Conservation (phyloP, 345 rosid species). For the Dipteronia sinensis region DNA sequence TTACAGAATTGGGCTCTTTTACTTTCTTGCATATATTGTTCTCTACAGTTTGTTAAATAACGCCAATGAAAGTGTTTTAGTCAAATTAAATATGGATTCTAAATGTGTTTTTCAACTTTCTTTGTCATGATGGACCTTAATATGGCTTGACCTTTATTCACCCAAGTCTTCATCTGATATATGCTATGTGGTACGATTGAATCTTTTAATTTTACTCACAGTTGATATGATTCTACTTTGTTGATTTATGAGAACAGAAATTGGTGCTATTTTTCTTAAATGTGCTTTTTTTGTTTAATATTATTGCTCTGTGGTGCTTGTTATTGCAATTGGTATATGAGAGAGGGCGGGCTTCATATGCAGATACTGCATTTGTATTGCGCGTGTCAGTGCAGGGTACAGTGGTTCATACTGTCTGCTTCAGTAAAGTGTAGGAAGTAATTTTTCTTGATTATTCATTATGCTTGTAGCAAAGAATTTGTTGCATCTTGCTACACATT, state of each 20-base stretch:
- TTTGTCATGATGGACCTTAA: background rate
- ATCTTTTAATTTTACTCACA: background rate
- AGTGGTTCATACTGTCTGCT: background rate
- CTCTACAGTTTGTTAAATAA: conserved; percentile 1
- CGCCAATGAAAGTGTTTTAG: background rate
- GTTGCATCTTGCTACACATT: background rate
- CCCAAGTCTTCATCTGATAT: background rate
- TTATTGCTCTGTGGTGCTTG: conserved; percentile 1
- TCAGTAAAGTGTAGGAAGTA: background rate
- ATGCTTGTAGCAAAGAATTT: background rate
- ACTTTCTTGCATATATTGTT: background rate
- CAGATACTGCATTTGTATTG: conserved; percentile 3
- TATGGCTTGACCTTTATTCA: conserved; percentile 1
- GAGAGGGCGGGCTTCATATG: background rate
- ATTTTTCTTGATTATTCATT: background rate
- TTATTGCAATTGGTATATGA: background rate
- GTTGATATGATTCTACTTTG: background rate
- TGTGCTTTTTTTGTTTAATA: background rate
- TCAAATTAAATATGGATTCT: background rate
- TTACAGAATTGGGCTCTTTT: conserved; percentile 23
- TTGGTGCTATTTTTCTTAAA: background rate
- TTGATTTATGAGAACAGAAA: background rate
- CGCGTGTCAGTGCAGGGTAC: conserved; percentile 15
- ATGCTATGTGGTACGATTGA: background rate
- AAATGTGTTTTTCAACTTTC: background rate